Base-by-base conservation (phyloP, 2,329 filamentous ascomycete species). In the Trichoderma sp. region DNA sequence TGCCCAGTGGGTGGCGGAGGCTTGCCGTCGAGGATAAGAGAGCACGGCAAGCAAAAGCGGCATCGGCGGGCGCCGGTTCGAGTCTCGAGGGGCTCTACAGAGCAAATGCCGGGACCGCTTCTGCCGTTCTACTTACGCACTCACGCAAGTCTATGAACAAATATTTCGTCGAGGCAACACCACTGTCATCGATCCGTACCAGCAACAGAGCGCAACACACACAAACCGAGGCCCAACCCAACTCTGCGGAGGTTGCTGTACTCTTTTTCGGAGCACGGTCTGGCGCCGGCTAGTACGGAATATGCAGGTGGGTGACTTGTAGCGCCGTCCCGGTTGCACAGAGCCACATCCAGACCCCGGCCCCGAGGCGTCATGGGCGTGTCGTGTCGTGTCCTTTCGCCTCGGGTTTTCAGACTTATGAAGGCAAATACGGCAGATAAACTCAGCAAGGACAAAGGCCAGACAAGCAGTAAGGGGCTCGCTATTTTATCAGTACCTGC, bases 281-380 rank as follows among this genome's bases (percentile, higher is more conserved):
- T 62, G 57, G 34, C 47, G 59, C 59, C 59, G 59, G 59, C 59
- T 62, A 62, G 59, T 62, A 62, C 59, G 59, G 59, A 62, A 62
- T 62, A 47, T 63, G 60, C 60, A 63, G 60, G 60, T 55, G 60
- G 60, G 51, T 63, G 50, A 48, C 60, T 24, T 54, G 44, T 56
- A 21, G 60, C 54, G 50, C 50, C 51, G 60, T 56, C 60, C 50
- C 60, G 60, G 60, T 55, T 44, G n/a, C 60, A 28, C 51, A 56
- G 50, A 59, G 15, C 55, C 39, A 60, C 45, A 43, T 51, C 44
- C n/a, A 51, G 39, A 28, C 47, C 43, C 59, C 59, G 59, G 59
- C 48, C 44, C 59, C n/a, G 59, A 62, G 7, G 48, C 45, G 48
- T 28, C n/a, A 28, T 6, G 24, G 9, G 28, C 26, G 48, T 28